A percentile compares a stretch with the other conserved stretches of the same genome.
Evolutionary conservation across 306 rosid species (phyloP).

Genomic region (Benincasa hispida): DNA sequence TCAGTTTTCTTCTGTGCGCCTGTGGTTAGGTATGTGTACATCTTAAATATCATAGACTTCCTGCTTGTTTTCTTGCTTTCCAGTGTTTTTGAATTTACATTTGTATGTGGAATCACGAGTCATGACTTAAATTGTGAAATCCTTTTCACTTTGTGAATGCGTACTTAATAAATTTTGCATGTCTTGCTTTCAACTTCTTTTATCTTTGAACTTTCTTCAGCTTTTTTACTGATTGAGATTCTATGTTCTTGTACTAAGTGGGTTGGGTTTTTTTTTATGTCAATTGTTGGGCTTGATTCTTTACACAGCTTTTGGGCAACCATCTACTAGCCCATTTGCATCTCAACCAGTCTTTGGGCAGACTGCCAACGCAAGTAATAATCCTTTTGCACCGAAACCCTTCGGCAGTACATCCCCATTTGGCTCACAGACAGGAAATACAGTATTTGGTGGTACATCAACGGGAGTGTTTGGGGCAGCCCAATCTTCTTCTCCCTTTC

Average conservation of each 20-base stretch:
- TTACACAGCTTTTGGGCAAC: conserved; percentile 79
- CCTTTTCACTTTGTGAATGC: neutral
- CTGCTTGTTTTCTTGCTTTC: neutral
- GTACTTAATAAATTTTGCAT: neutral
- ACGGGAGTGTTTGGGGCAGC: conserved; percentile 85
- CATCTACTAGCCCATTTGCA: conserved; percentile 70
- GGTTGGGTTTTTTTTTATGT: neutral
- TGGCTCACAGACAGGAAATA: conserved; percentile 53
- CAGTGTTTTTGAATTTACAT: neutral
- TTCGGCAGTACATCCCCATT: conserved; percentile 69
- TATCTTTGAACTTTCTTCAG: neutral
- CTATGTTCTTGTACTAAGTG: neutral
- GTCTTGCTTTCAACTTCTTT: neutral
- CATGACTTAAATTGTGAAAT: neutral
- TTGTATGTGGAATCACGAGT: neutral
- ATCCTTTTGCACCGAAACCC: conserved; percentile 78
- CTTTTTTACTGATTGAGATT: neutral
- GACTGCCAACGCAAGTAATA: conserved; percentile 39
- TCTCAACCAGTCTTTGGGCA: conserved; percentile 77
- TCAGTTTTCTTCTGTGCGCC: neutral
- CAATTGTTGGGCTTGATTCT: neutral
- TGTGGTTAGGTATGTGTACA: neutral
- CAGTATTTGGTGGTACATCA: conserved; percentile 78
- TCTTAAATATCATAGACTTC: neutral
- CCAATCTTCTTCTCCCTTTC: conserved; percentile 62